A percentile compares a stretch with the other conserved stretches of the same genome.
Evolutionary conservation across 139 green algal species (phyloP).

Genomic region (Micromonas pusilla): DNA sequence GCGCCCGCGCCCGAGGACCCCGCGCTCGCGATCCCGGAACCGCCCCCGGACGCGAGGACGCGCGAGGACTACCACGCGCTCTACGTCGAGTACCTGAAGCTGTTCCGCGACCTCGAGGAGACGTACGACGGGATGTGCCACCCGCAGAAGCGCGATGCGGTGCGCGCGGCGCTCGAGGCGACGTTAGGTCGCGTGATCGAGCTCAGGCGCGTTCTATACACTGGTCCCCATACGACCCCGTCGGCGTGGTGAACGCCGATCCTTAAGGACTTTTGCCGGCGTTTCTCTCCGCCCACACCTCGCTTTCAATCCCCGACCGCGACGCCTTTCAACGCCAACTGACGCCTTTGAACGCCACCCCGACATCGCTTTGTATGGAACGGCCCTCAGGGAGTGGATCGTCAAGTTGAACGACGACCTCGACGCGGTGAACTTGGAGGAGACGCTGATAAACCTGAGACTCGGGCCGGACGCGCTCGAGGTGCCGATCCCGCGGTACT

Average conservation of each 20-base stretch:
- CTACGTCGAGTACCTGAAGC: constrained; percentile 85
- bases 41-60: constrained; percentile 47
- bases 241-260: no score
- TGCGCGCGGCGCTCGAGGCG: constrained; percentile 69
- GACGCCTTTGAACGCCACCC: no score
- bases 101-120: constrained; percentile 68
- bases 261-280: no score
- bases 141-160: constrained; percentile 75
- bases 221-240: no score
- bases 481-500: constrained; percentile 71
- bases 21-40: background rate
- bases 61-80: no score
- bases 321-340: no score
- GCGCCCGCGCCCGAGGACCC: background rate
- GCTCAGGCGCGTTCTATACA: no score
- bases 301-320: no score
- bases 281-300: no score
- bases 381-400: no score
- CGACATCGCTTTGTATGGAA: no score
- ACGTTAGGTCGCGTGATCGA: constrained; percentile 75
- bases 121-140: constrained; percentile 80
- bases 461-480: constrained; percentile 72
- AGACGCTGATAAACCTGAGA: constrained; percentile 70
- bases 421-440: constrained; percentile 71
- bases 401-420: constrained; percentile 62